phyloP scores from a whole-genome alignment of 192 early-diverging fungal genomes.

The Pilaira anomala region DNA sequence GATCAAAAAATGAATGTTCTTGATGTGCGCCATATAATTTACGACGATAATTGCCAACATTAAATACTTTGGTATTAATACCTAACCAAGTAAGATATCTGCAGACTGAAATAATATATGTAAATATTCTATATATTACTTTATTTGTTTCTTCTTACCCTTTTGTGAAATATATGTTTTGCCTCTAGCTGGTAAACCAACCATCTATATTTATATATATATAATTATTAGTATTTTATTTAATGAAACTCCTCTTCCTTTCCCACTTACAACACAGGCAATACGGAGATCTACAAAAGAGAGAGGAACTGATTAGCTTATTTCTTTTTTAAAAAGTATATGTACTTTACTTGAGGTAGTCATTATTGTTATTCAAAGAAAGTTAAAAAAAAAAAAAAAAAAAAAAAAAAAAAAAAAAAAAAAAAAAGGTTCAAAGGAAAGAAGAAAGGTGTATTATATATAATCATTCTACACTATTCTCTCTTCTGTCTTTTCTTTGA shows the following conservation, averaged over 20 bases:
- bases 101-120: constrained; percentile 49
- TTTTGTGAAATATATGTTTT: constrained; percentile 96
- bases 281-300: constrained; percentile 25
- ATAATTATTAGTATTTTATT: not conserved
- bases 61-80: constrained; percentile 90
- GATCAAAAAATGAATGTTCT: constrained; percentile 90
- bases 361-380: not conserved
- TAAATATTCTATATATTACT: not conserved
- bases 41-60: constrained; percentile 97
- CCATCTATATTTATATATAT: constrained; percentile 61
- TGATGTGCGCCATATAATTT: constrained; percentile 79
- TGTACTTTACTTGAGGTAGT: not conserved
- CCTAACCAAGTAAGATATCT: constrained; percentile 96
- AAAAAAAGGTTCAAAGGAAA: not conserved
- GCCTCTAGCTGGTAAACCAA: constrained; percentile 87
- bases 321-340: too few relatives aligned
- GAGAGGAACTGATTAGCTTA: not conserved
- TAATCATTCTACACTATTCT: too few relatives aligned
- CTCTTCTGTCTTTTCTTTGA: too few relatives aligned
- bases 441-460: not conserved
- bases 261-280: constrained; percentile 33
- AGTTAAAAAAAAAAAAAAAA: not conserved
- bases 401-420: not conserved
- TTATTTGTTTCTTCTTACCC: constrained; percentile 65
- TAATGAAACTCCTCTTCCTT: not conserved